Evolutionary conservation across 495 filamentous ascomycete species (phyloP), one percentile per base, ranked within the genome.

Genomic region (Neurospora sp.): DNA sequence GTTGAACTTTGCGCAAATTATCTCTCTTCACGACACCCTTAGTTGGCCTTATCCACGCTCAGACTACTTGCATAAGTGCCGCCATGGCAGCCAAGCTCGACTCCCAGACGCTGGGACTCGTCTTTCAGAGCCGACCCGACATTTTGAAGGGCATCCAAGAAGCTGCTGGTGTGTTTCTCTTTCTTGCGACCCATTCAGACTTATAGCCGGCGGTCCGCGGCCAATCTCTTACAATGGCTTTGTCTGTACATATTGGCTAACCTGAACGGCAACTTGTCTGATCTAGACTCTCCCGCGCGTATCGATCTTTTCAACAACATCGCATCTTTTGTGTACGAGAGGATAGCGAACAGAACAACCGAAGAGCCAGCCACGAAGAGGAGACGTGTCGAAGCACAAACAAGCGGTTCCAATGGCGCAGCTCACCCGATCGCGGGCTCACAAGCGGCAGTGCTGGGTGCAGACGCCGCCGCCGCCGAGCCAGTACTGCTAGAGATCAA

Each of bases 401-500:
- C 74, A 0, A 81, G 77, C 71, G 75, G 77, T 31, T 69, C 54
- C n/a, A 8, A 62, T 20, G 35, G 46, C 38, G 78, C 74, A 14
- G 44, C 48, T 14, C 31, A 40, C 18, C 41, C 44, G 37, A 44
- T 39, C n/a, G 70, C 71, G 70, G 70, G 40, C 12, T 54, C 75
- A 38, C 39, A 74, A 69, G 27, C 23, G n/a, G 70, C 69, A 39
- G 70, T 46, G 3, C 18, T 73, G 31, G 70, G 71, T 14, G 73
- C 74, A 8, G 81, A 82, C 27, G 79, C 79, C 37, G 82, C 86
- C 46, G 82, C 82, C 12, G 75, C 78, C 23, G 87, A 89, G 42
- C 80, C 83, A 1, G 79, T 90, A 4, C 77, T 89, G 8, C 81
- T 90, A 18, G 89, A 90, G 73, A 85, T 93, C 62, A 87, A 89